A percentile compares a stretch with the other conserved stretches of the same genome.
Evolutionary conservation across 2,329 filamentous ascomycete genomes (phyloP).

Genomic region (Mollisia scopiformis): DNA sequence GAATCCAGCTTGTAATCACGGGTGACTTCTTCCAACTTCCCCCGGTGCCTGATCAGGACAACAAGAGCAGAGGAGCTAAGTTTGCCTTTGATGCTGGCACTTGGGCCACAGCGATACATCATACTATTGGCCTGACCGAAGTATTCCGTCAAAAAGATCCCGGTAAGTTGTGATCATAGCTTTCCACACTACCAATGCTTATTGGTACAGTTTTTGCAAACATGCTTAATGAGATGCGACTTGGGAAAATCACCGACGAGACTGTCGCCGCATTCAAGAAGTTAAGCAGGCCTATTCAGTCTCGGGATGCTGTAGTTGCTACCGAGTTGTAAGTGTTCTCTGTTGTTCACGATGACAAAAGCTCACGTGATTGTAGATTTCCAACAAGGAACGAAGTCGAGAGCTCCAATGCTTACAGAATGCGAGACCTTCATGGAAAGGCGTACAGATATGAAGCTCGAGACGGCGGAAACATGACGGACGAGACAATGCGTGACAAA

Average conservation of each 20-base stretch:
- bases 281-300: conserved; percentile 71
- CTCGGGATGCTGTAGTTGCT: conserved; percentile 75
- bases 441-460: conserved; percentile 69
- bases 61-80: conserved; percentile 65
- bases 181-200: conserved; percentile 17
- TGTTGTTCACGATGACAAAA: background rate
- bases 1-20: conserved; percentile 93
- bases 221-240: conserved; percentile 98
- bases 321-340: conserved; percentile 71
- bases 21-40: conserved; percentile 98
- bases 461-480: conserved; percentile 71
- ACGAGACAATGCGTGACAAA: conserved; percentile 72
- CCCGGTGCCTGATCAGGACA: conserved; percentile 78
- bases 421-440: conserved; percentile 72
- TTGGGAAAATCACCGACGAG: conserved; percentile 77
- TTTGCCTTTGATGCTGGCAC: conserved; percentile 93
- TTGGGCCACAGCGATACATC: conserved; percentile 90
- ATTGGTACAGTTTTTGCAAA: conserved; percentile 71
- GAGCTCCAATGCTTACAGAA: conserved; percentile 75
- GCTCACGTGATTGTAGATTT: conserved; percentile 56
- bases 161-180: conserved; percentile 49
- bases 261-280: conserved; percentile 78
- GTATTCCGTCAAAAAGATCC: conserved; percentile 95
- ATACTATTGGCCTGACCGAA: conserved; percentile 93
- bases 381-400: conserved; percentile 92